phyloP scores from a whole-genome alignment of 1,284 basidiomycete species.

The Puccinia novopanici region DNA sequence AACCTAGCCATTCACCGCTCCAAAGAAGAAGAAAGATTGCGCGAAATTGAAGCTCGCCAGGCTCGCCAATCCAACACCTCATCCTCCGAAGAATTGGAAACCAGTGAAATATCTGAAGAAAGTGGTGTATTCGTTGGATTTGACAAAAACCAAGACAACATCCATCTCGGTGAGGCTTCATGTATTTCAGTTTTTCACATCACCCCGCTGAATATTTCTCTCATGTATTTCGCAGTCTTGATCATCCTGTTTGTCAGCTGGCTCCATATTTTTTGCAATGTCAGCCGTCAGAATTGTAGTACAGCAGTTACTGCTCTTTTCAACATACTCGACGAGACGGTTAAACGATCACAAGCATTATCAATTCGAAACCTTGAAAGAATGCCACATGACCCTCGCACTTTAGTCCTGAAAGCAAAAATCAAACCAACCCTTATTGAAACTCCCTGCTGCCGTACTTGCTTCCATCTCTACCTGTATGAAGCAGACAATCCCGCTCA shows the following conservation, averaged over 20 bases:
- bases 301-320: slow-evolving; percentile 7
- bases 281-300: slow-evolving; percentile 25
- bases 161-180: neutral
- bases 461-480: slow-evolving; percentile 12
- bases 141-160: neutral
- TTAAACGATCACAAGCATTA: neutral
- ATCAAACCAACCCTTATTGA: neutral
- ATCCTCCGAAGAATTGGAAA: neutral
- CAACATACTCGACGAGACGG: neutral
- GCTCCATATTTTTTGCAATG: slow-evolving; percentile 33
- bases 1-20: slow-evolving; percentile 10
- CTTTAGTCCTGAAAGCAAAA: neutral
- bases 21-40: neutral
- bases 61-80: neutral
- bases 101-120: slow-evolving; percentile 1
- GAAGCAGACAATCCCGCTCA: neutral
- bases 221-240: neutral
- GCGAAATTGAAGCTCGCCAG: neutral
- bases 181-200: neutral
- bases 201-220: too few species aligned
- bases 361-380: neutral
- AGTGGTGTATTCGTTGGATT: neutral
- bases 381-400: neutral
- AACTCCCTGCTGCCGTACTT: slow-evolving; percentile 17
- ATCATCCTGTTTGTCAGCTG: slow-evolving; percentile 21